phyloP scores from a whole-genome alignment of 2,329 filamentous ascomycete species.

The Diaporthe sp. region DNA sequence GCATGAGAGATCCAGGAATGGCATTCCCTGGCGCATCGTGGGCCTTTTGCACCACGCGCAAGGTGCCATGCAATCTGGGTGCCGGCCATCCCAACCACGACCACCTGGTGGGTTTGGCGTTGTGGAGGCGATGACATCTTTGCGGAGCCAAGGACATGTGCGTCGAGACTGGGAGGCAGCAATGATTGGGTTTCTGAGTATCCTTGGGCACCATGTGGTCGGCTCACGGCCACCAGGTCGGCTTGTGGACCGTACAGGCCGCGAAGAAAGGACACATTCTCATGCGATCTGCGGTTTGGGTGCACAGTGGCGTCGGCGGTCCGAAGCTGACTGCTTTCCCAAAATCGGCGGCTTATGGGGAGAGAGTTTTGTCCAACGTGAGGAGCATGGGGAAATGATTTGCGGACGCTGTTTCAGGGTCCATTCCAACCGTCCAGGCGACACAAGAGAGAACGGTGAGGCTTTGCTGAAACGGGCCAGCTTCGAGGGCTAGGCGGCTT shows the following conservation, averaged over 20 bases:
- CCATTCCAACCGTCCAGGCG: constrained; percentile 26
- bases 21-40: constrained; percentile 3
- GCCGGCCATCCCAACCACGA: constrained; percentile 24
- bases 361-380: background rate
- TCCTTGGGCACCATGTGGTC: constrained; percentile 34
- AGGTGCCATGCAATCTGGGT: constrained; percentile 5
- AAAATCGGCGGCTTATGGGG: constrained; percentile 1
- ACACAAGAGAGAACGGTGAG: constrained; percentile 12
- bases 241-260: constrained; percentile 14
- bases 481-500: constrained; percentile 5
- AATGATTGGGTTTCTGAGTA: constrained; percentile 26
- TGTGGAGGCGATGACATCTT: constrained; percentile 32
- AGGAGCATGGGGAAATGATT: constrained; percentile 8
- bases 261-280: constrained; percentile 17
- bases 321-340: constrained; percentile 16
- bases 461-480: constrained; percentile 31
- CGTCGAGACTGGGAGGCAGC: constrained; percentile 5
- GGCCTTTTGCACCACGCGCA: constrained; percentile 23
- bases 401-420: constrained; percentile 30
- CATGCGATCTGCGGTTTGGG: constrained; percentile 26
- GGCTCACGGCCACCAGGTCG: constrained; percentile 26
- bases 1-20: constrained; percentile 18
- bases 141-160: constrained; percentile 25
- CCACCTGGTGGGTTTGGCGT: background rate
- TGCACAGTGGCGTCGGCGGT: constrained; percentile 32